A percentile compares a stretch with the other conserved stretches of the same genome.
These are phyloP conservation scores for Cercospora sp. DNA, from an alignment of 2,329 filamentous ascomycete species.

Conservation along the genomic window DNA sequence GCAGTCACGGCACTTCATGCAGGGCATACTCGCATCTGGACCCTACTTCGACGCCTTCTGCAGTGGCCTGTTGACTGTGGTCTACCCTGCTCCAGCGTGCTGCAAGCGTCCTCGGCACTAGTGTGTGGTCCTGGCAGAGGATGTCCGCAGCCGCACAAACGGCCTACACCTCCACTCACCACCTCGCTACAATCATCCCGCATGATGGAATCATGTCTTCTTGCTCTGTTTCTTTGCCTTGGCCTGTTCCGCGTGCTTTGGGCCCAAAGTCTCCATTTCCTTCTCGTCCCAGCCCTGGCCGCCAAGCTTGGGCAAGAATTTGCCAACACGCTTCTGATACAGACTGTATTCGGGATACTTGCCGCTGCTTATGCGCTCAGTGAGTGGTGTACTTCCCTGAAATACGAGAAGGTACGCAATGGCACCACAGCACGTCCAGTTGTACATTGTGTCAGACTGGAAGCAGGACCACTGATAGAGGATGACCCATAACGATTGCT, in stretches of 20 bases:
- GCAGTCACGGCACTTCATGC: neutral
- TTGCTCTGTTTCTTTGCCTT: constrained; percentile 14
- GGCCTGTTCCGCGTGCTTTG: constrained; percentile 18
- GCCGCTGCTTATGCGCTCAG: constrained; percentile 72
- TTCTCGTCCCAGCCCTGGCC: constrained; percentile 38
- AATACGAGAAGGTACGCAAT: constrained; percentile 75
- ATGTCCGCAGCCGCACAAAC: neutral
- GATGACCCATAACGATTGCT: constrained; percentile 85
- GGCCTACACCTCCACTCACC: neutral
- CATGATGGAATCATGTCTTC: neutral
- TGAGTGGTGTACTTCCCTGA: constrained; percentile 84
- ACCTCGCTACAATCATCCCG: neutral
- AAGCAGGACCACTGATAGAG: constrained; percentile 87
- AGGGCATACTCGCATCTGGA: neutral
- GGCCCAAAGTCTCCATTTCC: constrained; percentile 26
- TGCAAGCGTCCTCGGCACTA: neutral
- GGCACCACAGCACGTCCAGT: constrained; percentile 75
- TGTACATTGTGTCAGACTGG: constrained; percentile 67
- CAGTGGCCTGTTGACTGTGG: neutral
- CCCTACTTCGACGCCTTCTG: neutral
- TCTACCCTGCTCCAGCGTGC: neutral
- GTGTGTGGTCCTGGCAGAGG: neutral
- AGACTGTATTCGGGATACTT: constrained; percentile 88
- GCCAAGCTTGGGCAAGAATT: constrained; percentile 68
- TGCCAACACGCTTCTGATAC: constrained; percentile 81